Evolutionary conservation across 1,139 yeast species (phyloP), one percentile per base, ranked within the genome.

Genomic region (Candida buenavistaensis): DNA sequence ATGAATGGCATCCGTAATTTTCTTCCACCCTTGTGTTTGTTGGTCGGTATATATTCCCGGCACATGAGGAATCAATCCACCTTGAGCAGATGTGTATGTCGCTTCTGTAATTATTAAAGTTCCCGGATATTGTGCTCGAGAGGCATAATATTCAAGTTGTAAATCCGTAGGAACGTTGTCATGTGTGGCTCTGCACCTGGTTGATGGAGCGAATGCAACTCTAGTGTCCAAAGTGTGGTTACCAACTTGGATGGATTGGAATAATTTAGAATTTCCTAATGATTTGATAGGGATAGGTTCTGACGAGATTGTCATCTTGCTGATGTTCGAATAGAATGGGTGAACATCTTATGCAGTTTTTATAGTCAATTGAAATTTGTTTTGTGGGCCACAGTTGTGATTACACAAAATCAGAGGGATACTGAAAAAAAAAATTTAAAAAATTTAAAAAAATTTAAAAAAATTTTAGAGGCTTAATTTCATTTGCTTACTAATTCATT

Each of bases 31-130:
- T 10, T 50, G 57, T 14, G 64, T 52, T 41, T 77, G 82, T 13
- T 55, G 59, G 10, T 66, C 60, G 32, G 56, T 62, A 66, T 67
- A 78, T 33, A 80, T 65, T 35, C 85, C 84, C 20, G 85, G 82
- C 12, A 62, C 70, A 36, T 58, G 50, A 25, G 54, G 56, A 45
- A 62, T 64, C 12, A 73, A 66, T 30, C 72, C 72, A 28, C 45
- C 46, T 27, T 45, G 37, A 6, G 51, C 51, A 3, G 58, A 51
- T 11, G 59, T 50, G 33, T 54, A 47, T 5, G 62, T 55, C 14
- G 70, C 72, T 20, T 70, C 61, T 17, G 60, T 52, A 50, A 60
- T 68, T 25, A 75, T 50, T 12, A 80, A 76, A 2, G 80, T 62
- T 3, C 86, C 86, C 8, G 26, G 26, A 35, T 57, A 49, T 31